These are phyloP conservation scores for Abrus pulchellus DNA, from an alignment of 306 rosid species.

Conservation along the genomic window DNA sequence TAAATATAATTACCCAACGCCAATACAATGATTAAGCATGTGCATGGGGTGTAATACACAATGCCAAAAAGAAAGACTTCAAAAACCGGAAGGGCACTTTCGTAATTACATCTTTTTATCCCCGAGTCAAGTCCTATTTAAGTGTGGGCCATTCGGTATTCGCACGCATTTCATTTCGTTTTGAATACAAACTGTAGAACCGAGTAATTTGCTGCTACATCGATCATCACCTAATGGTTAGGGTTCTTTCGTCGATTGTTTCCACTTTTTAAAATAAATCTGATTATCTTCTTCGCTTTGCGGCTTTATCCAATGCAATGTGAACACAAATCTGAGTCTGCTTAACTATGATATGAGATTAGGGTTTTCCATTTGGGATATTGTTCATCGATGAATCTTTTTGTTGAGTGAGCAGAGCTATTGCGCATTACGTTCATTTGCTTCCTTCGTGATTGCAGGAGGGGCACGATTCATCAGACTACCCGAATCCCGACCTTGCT, in stretches of 20 bases:
- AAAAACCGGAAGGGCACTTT: neutral
- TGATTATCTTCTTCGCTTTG: neutral
- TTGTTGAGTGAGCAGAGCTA: neutral
- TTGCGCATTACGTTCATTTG: neutral
- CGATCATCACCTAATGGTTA: constrained; percentile 42
- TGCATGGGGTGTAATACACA: neutral
- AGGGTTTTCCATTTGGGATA: constrained; percentile 53
- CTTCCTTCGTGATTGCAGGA: constrained; percentile 62
- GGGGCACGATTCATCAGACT: constrained; percentile 78
- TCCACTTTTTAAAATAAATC: neutral
- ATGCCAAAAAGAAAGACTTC: neutral
- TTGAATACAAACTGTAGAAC: constrained; percentile 1
- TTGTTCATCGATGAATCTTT: neutral
- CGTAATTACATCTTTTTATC: constrained; percentile 28
- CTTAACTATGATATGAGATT: neutral
- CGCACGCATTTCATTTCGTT: constrained; percentile 10
- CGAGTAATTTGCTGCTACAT: constrained; percentile 22
- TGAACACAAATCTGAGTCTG: neutral
- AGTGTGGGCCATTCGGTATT: neutral
- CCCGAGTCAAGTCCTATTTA: too few relatives aligned
- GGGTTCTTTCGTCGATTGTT: constrained; percentile 7
- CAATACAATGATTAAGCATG: neutral
- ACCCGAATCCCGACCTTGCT: constrained; percentile 81
- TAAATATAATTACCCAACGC: neutral
- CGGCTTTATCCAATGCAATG: neutral